Evolutionary conservation across 2,329 filamentous ascomycete species (phyloP), one percentile per base, ranked within the genome.

Genomic region (Paracoccidioides lutzii): DNA sequence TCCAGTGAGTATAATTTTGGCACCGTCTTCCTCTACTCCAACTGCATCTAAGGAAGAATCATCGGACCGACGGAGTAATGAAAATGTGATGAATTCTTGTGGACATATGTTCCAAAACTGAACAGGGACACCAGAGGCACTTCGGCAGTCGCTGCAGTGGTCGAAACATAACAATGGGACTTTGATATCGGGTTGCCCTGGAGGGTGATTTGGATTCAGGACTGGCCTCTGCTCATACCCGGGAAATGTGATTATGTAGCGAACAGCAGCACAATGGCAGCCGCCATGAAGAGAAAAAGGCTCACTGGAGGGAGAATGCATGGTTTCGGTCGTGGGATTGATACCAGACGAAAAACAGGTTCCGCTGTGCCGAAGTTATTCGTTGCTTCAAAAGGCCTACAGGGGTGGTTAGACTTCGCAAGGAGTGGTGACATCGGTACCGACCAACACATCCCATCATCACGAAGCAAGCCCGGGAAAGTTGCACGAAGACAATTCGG

Each of bases 201-300:
- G 32, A 5, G 35, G 32, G 14, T 35, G 42, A 9, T 48, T 38
- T n/a, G 42, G 41, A 28, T 46, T 45, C 14, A 54, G 33, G 4
- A 49, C 30, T 14, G 60, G 61, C 5, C 64, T 59, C 3, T 59
- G 15, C 0, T 57, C 57, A 51, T 62, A 56, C 1, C 54, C 40
- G 9, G 64, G 64, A 37, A 67, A 58, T 4, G 56, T 57, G 53
- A 67, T 59, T 8, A 59, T 61, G 54, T 67, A 67, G n/a, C 59
- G 55, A 56, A 66, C 64, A 41, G 64, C 61, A 38, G 56, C 57
- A 59, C 64, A 67, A 56, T 62, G 65, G 55, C 66, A 67, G 30
- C 65, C 64, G 5, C 65, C 66, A 1, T 54, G 59, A 7, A 67
- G 57, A 8, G 57, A 57, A 32, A 63, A 57, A 8, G 63, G 54